phyloP scores from a whole-genome alignment of 164 flowering plant species.

The Hamamelis virginiana region DNA sequence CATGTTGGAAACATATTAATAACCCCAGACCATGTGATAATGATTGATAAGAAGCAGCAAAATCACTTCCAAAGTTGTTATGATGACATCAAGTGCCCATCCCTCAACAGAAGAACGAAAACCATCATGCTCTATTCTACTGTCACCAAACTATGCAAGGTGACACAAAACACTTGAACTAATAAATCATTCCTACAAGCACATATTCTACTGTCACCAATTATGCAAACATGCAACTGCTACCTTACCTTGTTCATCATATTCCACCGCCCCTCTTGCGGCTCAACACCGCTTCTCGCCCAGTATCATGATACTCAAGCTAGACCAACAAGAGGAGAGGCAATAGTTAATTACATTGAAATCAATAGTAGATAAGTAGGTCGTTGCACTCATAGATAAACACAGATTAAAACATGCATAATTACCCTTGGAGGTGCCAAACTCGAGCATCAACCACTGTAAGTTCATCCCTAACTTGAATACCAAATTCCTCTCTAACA shows the following conservation, averaged over 20 bases:
- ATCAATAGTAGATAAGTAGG: neutral
- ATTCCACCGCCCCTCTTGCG: slow-evolving; percentile 85
- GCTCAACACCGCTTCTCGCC: slow-evolving; percentile 49
- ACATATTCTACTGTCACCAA: too few species aligned
- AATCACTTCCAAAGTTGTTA: too few species aligned
- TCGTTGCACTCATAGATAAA: neutral
- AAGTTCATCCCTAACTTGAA: slow-evolving; percentile 33
- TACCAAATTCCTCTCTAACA: slow-evolving; percentile 64
- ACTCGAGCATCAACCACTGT: slow-evolving; percentile 67
- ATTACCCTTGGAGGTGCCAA: slow-evolving; percentile 66
- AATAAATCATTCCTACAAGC: too few species aligned
- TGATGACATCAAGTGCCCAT: too few species aligned
- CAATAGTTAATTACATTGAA: neutral
- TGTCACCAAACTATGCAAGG: too few species aligned
- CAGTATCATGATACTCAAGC: slow-evolving; percentile 70
- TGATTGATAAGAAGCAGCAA: too few species aligned
- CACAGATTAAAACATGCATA: neutral
- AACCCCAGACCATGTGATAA: too few species aligned
- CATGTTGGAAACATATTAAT: too few species aligned
- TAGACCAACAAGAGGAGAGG: slow-evolving; percentile 13
- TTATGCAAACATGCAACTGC: too few species aligned
- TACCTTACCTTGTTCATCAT: slow-evolving; percentile 73
- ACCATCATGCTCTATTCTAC: too few species aligned
- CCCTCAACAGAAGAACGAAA: too few species aligned
- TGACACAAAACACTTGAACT: too few species aligned